These are phyloP conservation scores for Diaporthe eres DNA, from an alignment of 2,329 filamentous ascomycete species.

Conservation along the genomic window DNA sequence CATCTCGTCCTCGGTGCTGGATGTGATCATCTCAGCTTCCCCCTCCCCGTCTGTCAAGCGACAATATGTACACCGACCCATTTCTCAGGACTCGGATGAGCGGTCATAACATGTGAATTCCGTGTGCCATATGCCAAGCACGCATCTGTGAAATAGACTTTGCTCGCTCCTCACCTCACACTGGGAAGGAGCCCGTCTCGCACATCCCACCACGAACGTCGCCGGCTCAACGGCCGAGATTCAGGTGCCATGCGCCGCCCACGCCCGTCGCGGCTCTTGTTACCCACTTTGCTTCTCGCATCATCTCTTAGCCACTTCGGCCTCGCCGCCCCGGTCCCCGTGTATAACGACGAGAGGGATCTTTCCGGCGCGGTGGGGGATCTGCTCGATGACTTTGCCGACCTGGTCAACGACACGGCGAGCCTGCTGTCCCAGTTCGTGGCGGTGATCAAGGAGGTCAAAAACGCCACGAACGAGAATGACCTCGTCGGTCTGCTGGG, in stretches of 20 bases:
- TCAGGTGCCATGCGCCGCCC: conserved; percentile 33
- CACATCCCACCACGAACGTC: not conserved
- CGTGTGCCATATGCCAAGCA: not conserved
- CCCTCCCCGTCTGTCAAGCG: not conserved
- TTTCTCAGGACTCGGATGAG: not conserved
- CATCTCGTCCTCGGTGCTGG: not conserved
- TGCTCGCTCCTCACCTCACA: not conserved
- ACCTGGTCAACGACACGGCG: conserved; percentile 31
- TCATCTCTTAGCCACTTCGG: not conserved
- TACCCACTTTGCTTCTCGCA: not conserved
- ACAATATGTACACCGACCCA: not conserved
- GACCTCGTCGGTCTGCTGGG: conserved; percentile 35
- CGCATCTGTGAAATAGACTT: not conserved
- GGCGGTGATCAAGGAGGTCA: conserved; percentile 24
- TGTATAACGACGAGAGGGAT: conserved; percentile 27
- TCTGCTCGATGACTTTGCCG: conserved; percentile 17
- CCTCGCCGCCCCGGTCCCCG: not conserved
- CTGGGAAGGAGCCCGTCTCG: not conserved
- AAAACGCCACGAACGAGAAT: conserved; percentile 38
- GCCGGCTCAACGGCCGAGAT: not conserved
- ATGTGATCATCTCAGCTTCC: not conserved
- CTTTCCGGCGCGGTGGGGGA: conserved; percentile 13
- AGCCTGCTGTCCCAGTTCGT: conserved; percentile 28
- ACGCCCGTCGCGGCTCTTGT: conserved; percentile 6
- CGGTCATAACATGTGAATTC: conserved; percentile 3